Percentiles rank a stretch among this genome's conserved stretches.
phyloP scores from a whole-genome alignment of 495 filamentous ascomycete species.

The Xylaria acuta region DNA sequence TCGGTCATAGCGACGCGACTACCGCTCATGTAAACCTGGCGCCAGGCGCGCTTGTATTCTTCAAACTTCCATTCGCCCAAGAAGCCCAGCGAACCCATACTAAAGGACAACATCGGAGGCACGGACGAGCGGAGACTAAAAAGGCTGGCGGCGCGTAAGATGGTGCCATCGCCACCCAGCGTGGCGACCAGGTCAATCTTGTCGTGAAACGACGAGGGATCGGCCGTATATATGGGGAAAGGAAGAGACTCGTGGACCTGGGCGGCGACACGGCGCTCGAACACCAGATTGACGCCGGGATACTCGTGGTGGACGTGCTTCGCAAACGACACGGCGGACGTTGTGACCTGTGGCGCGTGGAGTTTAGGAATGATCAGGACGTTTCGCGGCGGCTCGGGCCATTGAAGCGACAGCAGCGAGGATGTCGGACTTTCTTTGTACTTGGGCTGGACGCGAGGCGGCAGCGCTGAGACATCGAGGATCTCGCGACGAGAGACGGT shows the following conservation, averaged over 20 bases:
- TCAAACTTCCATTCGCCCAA: slow-evolving; percentile 95
- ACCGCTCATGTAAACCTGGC: slow-evolving; percentile 93
- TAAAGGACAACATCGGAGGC: slow-evolving; percentile 92
- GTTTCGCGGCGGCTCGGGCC: slow-evolving; percentile 89
- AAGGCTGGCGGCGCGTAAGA: slow-evolving; percentile 86
- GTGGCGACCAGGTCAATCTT: slow-evolving; percentile 90
- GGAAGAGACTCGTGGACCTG: slow-evolving; percentile 74
- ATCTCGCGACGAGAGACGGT: slow-evolving; percentile 51
- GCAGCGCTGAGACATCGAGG: slow-evolving; percentile 57
- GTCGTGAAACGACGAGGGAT: slow-evolving; percentile 52
- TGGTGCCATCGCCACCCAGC: slow-evolving; percentile 94
- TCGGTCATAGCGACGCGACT: slow-evolving; percentile 61
- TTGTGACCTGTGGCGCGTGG: slow-evolving; percentile 70
- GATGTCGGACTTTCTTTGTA: slow-evolving; percentile 55
- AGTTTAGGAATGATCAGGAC: slow-evolving; percentile 90
- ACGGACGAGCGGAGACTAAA: slow-evolving; percentile 84
- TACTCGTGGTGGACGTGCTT: slow-evolving; percentile 83
- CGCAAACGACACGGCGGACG: slow-evolving; percentile 77
- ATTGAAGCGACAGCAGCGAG: slow-evolving; percentile 80
- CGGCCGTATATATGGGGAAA: slow-evolving; percentile 77
- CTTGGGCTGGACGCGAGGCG: slow-evolving; percentile 58
- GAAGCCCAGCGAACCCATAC: slow-evolving; percentile 95
- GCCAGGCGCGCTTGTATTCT: slow-evolving; percentile 87
- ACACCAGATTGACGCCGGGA: slow-evolving; percentile 78
- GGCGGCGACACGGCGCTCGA: slow-evolving; percentile 77